Percentiles rank a stretch among this genome's conserved stretches.
These are phyloP conservation scores for Suhomyces atakaporum DNA, from an alignment of 1,139 yeast genomes.

Conservation along the genomic window DNA sequence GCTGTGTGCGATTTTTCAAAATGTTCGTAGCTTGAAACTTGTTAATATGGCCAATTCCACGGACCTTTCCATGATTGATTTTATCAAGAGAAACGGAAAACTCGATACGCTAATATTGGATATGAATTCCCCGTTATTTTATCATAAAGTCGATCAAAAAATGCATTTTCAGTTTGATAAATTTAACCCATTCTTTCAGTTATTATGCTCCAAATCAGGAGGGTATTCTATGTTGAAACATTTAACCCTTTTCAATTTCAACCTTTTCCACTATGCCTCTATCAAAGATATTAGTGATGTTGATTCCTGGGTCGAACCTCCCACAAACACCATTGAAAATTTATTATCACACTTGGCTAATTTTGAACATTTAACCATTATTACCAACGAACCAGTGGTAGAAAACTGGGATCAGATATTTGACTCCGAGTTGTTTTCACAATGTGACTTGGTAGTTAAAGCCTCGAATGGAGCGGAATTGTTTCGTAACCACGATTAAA, in stretches of 20 bases:
- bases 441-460: too few relatives aligned
- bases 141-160: constrained; percentile 19
- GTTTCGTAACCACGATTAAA: too few relatives aligned
- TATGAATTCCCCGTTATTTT: constrained; percentile 51
- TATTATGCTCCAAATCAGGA: constrained; percentile 44
- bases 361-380: constrained; percentile 28
- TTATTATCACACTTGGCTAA: constrained; percentile 31
- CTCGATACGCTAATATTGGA: constrained; percentile 46
- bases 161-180: constrained; percentile 35
- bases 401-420: too few relatives aligned
- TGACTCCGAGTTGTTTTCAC: too few relatives aligned
- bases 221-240: constrained; percentile 31
- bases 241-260: constrained; percentile 36
- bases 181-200: constrained; percentile 44
- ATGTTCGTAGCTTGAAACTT: constrained; percentile 38
- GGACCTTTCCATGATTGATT: constrained; percentile 54
- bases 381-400: constrained; percentile 20
- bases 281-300: constrained; percentile 21
- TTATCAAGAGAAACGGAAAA: constrained; percentile 24
- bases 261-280: constrained; percentile 30
- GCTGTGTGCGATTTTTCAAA: constrained; percentile 30
- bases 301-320: constrained; percentile 16
- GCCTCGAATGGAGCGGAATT: too few relatives aligned
- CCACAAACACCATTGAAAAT: constrained; percentile 29
- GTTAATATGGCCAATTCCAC: constrained; percentile 38